Base-by-base conservation (phyloP, 352 stramenopile genomes). In the Elongisporangium prolatum region DNA sequence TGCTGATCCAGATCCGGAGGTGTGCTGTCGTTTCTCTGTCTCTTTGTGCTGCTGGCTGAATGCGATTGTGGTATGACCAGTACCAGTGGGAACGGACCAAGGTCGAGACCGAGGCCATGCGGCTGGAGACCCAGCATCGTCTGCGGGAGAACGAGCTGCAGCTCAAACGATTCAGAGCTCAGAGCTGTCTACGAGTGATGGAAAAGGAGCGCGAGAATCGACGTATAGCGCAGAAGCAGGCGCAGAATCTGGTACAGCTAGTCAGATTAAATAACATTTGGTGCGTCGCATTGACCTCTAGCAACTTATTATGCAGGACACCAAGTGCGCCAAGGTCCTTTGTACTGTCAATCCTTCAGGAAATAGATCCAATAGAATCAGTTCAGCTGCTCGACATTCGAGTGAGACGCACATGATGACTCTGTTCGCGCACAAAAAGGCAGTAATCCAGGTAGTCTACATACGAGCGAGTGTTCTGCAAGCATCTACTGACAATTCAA, bases 161-260 rank as follows among this genome's bases (percentile, higher is more conserved):
- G 40, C 57, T 90, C 48, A 75, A 72, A 24, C 67, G 69, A 21
- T 90, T 90, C 53, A 78, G 84, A 49, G 72, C 76, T 14, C 76
- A 86, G 53, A 81, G 84, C 21, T 90, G 80, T 59, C 50, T 68
- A 21, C 74, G 77, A 5, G 78, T 90, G 25, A 80, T 68, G 21
- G 76, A 74, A 14, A 69, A 64, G 51, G 72, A 79, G 54, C 53
- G 69, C 14, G 60, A 80, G 61, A 66, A 82, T 40, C 75, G 67
- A 2, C 53, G 70, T 50, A 49, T 72, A 37, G 34, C 57, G 18
- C 25, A 53, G 21, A 10, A n/a, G 9, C 24, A 48, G 20, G 25
- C 16, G 52, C 54, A 69, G 14, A 37, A 65, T 25, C 69, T 69
- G 55, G 65, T 72, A 37, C 8, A 40, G 9, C 8, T 5, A 40